Evolutionary conservation across 2,329 filamentous ascomycete species (phyloP).

Genomic region (Xylariaceae sp.): DNA sequence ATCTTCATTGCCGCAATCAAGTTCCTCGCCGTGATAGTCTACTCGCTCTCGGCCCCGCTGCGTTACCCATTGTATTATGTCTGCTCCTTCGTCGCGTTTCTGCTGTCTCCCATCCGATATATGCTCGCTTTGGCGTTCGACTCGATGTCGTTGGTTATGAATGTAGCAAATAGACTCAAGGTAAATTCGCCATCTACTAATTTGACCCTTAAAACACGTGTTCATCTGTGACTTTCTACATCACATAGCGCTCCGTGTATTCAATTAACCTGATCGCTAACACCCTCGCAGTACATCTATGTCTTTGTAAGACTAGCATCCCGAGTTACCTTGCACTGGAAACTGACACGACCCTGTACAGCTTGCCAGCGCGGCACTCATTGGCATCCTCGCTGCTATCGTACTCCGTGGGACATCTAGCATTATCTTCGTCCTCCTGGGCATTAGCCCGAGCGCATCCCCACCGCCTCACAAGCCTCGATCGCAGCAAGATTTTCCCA

Average conservation of each 20-base stretch:
- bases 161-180: conserved; percentile 23
- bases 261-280: too few relatives aligned
- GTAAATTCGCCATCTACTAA: conserved; percentile 15
- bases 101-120: conserved; percentile 25
- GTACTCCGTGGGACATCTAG: conserved; percentile 23
- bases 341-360: conserved; percentile 7
- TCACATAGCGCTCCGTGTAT: too few relatives aligned
- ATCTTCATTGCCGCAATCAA: conserved; percentile 11
- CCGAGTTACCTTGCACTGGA: not conserved
- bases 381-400: conserved; percentile 24
- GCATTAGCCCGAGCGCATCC: conserved; percentile 15
- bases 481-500: not conserved
- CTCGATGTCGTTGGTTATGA: conserved; percentile 9
- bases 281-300: conserved; percentile 22
- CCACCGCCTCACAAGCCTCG: conserved; percentile 6
- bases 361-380: conserved; percentile 25
- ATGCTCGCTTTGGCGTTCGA: conserved; percentile 13
- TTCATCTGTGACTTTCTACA: too few relatives aligned
- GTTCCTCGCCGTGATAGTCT: conserved; percentile 14
- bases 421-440: conserved; percentile 24
- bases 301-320: conserved; percentile 24
- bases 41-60: conserved; percentile 23
- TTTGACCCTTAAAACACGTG: too few relatives aligned
- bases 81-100: conserved; percentile 17
- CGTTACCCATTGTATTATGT: conserved; percentile 24